Base-by-base conservation (phyloP, 2,329 filamentous ascomycete species). In the Monilinia vaccinii-corymbosi region DNA sequence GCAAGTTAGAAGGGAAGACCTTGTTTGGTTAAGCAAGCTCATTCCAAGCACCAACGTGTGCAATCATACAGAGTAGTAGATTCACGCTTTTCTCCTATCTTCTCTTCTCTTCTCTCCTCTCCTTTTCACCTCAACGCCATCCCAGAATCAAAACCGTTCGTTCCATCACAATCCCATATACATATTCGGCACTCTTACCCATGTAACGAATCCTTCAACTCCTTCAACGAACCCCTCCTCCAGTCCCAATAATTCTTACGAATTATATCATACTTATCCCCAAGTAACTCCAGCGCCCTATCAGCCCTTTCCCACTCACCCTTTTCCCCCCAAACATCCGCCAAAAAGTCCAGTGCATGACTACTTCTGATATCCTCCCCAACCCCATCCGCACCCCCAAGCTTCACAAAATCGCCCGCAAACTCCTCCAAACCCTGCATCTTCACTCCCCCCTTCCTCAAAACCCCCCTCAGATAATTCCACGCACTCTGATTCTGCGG, bases 401-500 rank as follows among this genome's bases (percentile, higher is more conserved):
- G 62, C 23, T 72, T 78, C 4, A 82, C 78, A 65, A 85, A 84
- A 57, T 76, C 73, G 61, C 73, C 72, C 0, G 76, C 77, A 68
- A 84, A 85, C 18, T 70, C 76, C 61, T 77, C 75, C 7, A 79
- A 72, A 1, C 71, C 74, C 1, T 65, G 72, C 32, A 85, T 69
- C 52, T 73, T 68, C 34, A 85, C 72, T 0, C 79, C 84, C 1
- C 83, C 84, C 69, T 90, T 88, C 61, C 80, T 79, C 62, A 95
- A 73, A 50, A 91, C 84, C 3, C 89, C 94, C 36, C 85, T 79
- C 16, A 97, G 77, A 74, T 97, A 99, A 73, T 91, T 94, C 94
- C 94, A 99, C 1, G 91, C 83, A 66, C 89, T 93, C 73, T 91
- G 89, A 73, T 97, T 99, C 79, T 97, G 92, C 49, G 94, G 94